Base-by-base conservation (phyloP, 495 filamentous ascomycete species). In the Podospora pseudocomata region DNA sequence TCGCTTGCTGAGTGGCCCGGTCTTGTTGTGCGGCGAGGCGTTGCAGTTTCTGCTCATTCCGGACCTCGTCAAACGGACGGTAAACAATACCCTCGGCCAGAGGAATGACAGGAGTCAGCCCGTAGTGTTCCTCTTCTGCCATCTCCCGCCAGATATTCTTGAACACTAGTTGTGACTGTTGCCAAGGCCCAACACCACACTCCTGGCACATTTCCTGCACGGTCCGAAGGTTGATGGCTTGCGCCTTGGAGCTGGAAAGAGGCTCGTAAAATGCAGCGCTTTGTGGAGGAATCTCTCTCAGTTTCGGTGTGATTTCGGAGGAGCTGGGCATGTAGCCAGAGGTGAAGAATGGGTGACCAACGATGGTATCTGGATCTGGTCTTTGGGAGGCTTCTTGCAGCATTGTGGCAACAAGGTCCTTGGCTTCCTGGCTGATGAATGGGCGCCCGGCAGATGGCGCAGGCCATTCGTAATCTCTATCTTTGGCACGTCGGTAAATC, bases 291-390 rank as follows among this genome's bases (percentile, higher is more conserved):
- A 67, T 69, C 9, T 87, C 84, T 16, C 84, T 81, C 19, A 87
- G 75, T 57, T 82, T 81, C 26, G 76, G 76, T 11, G 80, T 82
- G 26, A 87, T 86, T 57, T 87, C 84, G 63, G 80, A 71, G 2
- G 79, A 57, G 5, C 73, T 72, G 1, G 87, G 87, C 72, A 90
- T 79, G 73, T 84, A 88, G 2, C 88, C 88, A 13, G 81, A 79
- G 59, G 86, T 87, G 79, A 96, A 95, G 76, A 95, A 96, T 15
- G 85, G 80, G 75, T 95, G 92, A 64, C 92, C 88, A 16, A 94
- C 91, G 74, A 95, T 90, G 6, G 88, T 87, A 72, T 96, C 92
- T 0, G 92, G 87, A 63, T 90, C 88, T 2, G 92, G 92, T 27
- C 92, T 85, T 73, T 85, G 78, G 59, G 92, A 86, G 11, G 93